Conservation (phyloP, 176 grass and related monocot genomes). For the Areca catechu region DNA sequence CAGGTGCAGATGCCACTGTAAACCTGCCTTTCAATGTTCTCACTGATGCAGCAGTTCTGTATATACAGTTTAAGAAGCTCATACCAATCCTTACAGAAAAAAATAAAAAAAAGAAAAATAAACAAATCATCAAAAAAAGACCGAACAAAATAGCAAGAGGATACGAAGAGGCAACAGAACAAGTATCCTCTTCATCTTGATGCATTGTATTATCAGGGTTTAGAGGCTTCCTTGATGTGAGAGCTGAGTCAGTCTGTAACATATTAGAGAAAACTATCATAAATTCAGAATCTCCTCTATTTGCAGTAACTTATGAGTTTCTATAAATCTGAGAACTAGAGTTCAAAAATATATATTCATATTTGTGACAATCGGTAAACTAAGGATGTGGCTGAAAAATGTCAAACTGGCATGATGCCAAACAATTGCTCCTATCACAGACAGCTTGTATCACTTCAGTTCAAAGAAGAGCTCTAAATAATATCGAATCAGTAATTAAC, state of each 20-base stretch:
- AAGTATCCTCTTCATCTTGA: slow-evolving; percentile 28
- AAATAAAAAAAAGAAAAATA: slow-evolving; percentile 3
- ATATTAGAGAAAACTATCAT: slow-evolving; percentile 6
- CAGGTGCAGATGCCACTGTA: slow-evolving; percentile 25
- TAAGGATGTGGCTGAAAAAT: too few species aligned
- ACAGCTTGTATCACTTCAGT: too few species aligned
- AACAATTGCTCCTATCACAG: too few species aligned
- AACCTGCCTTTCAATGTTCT: slow-evolving; percentile 20
- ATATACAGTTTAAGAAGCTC: slow-evolving; percentile 16
- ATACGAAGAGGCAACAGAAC: slow-evolving; percentile 37
- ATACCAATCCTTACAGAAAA: slow-evolving; percentile 3
- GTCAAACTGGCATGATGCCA: too few species aligned
- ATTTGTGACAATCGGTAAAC: too few species aligned
- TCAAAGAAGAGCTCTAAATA: too few species aligned
- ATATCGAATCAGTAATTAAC: too few species aligned
- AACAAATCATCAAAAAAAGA: too few species aligned
- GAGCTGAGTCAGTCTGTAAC: slow-evolving; percentile 21
- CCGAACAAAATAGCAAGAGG: slow-evolving; percentile 5
- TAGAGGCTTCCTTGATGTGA: slow-evolving; percentile 23
- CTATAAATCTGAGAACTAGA: too few species aligned
- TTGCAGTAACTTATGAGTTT: background rate
- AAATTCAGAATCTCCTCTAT: background rate
- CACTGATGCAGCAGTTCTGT: slow-evolving; percentile 20
- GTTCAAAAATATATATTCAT: too few species aligned
- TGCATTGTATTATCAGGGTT: slow-evolving; percentile 32